These are phyloP conservation scores for carrot (Daucus carota) DNA, from an alignment of 129 eudicot species.

Conservation along the genomic window DH1_v3.0 NC_030385.2:30633001-30633500, in stretches of 20 bases:
- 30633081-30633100: constrained; percentile 33
- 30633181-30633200: constrained; percentile 39
- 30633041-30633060: constrained; percentile 27
- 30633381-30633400: constrained; percentile 25
- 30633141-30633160: constrained; percentile 11
- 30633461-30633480: constrained; percentile 27
- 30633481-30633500: constrained; percentile 21
- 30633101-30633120: constrained; percentile 43
- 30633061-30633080: constrained; percentile 26
- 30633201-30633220: constrained; percentile 28
- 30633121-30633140: constrained; percentile 23
- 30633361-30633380: constrained; percentile 39
- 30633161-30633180: constrained; percentile 33
- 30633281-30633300: constrained; percentile 12
- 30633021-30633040: constrained; percentile 18
- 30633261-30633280: constrained; percentile 61
- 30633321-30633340: not conserved
- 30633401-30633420: constrained; percentile 31
- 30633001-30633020: constrained; percentile 24
- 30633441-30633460: constrained; percentile 26
- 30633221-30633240: constrained; percentile 48
- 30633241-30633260: constrained; percentile 23
- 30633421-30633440: constrained; percentile 27
- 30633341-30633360: constrained; percentile 24
- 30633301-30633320: constrained; percentile 1